These are phyloP conservation scores for Ciborinia camelliae DNA, from an alignment of 2,329 filamentous ascomycete species.

Conservation along the genomic window DNA sequence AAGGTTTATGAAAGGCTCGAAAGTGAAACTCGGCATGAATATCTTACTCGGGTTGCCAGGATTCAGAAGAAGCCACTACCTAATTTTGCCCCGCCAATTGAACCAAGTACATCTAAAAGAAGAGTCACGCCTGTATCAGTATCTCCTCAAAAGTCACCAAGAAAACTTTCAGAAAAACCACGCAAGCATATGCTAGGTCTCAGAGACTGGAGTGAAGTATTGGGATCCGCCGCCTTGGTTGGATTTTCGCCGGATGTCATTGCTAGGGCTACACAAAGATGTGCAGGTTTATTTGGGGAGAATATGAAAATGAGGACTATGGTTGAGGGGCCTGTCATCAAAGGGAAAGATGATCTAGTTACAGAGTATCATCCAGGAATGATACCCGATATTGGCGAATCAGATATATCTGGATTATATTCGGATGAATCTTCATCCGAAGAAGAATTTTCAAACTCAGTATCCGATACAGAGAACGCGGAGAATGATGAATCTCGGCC, in stretches of 20 bases:
- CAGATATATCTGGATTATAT: not conserved
- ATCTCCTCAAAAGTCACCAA: constrained; percentile 17
- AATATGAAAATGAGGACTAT: constrained; percentile 53
- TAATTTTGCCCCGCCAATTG: constrained; percentile 32
- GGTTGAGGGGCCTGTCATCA: constrained; percentile 24
- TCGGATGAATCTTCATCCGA: constrained; percentile 11
- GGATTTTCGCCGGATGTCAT: constrained; percentile 66
- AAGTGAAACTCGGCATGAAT: constrained; percentile 42
- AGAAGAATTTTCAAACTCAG: not conserved
- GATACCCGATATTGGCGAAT: constrained; percentile 25
- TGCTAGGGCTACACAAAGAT: constrained; percentile 68
- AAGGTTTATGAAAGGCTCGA: constrained; percentile 32
- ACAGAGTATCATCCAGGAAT: constrained; percentile 31
- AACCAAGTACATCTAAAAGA: constrained; percentile 8
- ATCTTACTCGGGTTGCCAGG: constrained; percentile 47
- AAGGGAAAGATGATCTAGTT: constrained; percentile 19
- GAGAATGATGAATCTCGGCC: not conserved
- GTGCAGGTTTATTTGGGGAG: constrained; percentile 71
- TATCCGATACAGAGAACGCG: not conserved
- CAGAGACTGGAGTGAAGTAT: constrained; percentile 79
- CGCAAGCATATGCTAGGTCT: constrained; percentile 26
- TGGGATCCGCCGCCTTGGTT: constrained; percentile 72
- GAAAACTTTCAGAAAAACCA: constrained; percentile 7
- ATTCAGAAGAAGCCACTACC: constrained; percentile 42
- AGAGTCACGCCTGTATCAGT: not conserved